phyloP scores from a whole-genome alignment of 352 stramenopile species.

The Globisporangium spiculum region DNA sequence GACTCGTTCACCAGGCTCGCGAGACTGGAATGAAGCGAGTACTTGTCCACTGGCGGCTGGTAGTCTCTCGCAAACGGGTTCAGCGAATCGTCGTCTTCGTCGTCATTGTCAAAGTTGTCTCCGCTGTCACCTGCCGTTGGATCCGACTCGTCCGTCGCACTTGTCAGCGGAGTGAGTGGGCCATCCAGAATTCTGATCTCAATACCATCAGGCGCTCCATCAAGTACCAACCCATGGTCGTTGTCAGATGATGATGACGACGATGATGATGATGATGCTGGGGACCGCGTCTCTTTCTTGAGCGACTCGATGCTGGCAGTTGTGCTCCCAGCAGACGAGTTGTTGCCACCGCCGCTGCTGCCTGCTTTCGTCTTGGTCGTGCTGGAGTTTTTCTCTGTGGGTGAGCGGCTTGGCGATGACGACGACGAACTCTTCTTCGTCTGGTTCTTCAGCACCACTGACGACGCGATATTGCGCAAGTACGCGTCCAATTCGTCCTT shows the following conservation, averaged over 20 bases:
- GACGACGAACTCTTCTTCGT: conserved; percentile 6
- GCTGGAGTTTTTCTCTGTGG: neutral
- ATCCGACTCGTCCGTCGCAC: conserved; percentile 7
- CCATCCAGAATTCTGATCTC: neutral
- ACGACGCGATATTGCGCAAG: conserved; percentile 56
- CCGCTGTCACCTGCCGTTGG: neutral
- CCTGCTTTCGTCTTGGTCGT: neutral
- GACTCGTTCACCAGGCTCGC: conserved; percentile 28
- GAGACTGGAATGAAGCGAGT: conserved; percentile 32
- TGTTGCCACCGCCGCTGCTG: neutral
- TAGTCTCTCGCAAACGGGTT: conserved; percentile 69
- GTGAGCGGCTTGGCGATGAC: conserved; percentile 18
- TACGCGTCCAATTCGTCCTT: conserved; percentile 66
- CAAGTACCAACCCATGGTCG: neutral
- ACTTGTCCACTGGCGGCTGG: conserved; percentile 26
- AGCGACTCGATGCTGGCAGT: conserved; percentile 9
- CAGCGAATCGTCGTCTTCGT: conserved; percentile 55
- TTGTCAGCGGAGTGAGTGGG: neutral
- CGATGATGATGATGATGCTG: neutral
- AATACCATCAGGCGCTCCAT: neutral
- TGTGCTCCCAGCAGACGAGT: neutral
- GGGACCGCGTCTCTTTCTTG: neutral
- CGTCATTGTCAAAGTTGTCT: neutral
- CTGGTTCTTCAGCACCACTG: conserved; percentile 61
- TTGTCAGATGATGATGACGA: neutral